Evolutionary conservation across 2,329 filamentous ascomycete genomes (phyloP), one percentile per base, ranked within the genome.

Genomic region (Penicillium digitatum): DNA sequence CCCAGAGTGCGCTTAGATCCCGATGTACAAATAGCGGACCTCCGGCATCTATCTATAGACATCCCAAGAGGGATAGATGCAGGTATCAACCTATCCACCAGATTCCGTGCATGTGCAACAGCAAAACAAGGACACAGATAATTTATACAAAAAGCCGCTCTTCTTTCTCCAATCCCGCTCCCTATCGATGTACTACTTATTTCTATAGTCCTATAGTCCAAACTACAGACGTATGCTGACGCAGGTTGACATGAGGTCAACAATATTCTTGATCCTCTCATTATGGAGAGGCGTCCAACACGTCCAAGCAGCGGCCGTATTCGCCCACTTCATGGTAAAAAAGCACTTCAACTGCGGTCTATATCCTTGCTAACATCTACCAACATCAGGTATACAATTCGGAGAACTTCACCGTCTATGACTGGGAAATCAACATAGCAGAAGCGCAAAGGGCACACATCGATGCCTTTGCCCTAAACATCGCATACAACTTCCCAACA

Each of bases 391-490:
- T 68, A 10, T 55, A 57, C 3, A 68, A 67, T 32, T 58, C 60
- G 14, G 50, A 55, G 22, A 65, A 67, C 44, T 67, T 62, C 52
- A 65, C 64, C 1, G 42, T 55, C 8, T 35, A 39, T 11, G 58
- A 65, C 47, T 75, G 71, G 71, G 44, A 61, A 18, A 48, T 51
- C 29, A 71, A 77, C 55, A 74, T 77, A 7, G 42, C 34, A 1
- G 54, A 68, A 5, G 75, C 75, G 6, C 63, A 74, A 58, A 65
- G 61, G 3, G 68, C 73, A 2, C 59, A 68, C 16, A 74, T 77
- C 51, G 74, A 77, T 57, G 75, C 66, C 31, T 77, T 77, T 59
- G 74, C 69, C 6, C 66, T 77, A 18, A 76, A 74, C 56, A 69
- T 74, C 29, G 73, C 66, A 5, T 63, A 63, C 31, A 60, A 54